Conservation (phyloP, 352 stramenopile species). For the Pythium aphanidermatum region DNA sequence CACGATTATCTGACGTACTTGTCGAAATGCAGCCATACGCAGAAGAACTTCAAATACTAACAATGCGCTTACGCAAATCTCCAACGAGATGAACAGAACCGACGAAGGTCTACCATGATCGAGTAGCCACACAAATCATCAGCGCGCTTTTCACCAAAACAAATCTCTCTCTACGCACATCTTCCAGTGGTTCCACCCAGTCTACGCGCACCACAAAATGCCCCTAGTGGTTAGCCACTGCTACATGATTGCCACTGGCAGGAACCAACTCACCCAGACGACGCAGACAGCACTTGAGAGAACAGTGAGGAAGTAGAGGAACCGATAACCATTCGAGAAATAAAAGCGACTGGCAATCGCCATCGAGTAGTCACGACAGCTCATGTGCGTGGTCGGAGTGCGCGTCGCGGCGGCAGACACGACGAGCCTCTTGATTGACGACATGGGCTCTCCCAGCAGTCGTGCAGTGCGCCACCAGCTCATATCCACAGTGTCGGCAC, state of each 20-base stretch:
- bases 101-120: conserved; percentile 65
- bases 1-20: conserved; percentile 25
- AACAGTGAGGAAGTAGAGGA: conserved; percentile 81
- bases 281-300: conserved; percentile 63
- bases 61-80: conserved; percentile 68
- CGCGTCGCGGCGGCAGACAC: background rate
- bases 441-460: too few relatives aligned
- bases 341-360: conserved; percentile 76
- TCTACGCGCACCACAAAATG: conserved; percentile 30
- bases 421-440: too few relatives aligned
- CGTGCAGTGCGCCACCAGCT: too few relatives aligned
- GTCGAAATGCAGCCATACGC: conserved; percentile 74
- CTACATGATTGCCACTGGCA: too few relatives aligned
- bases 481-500: too few relatives aligned
- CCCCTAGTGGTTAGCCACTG: too few relatives aligned
- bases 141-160: too few relatives aligned
- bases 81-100: conserved; percentile 71
- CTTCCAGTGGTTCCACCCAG: conserved; percentile 63
- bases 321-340: conserved; percentile 71
- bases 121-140: too few relatives aligned
- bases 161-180: too few relatives aligned
- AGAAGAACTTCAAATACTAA: conserved; percentile 77
- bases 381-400: conserved; percentile 26
- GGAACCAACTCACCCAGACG: conserved; percentile 42
- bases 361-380: conserved; percentile 65